Evolutionary conservation across 2,329 filamentous ascomycete species (phyloP), one percentile per base, ranked within the genome.

Genomic region (Metarhizium guizhouense): DNA sequence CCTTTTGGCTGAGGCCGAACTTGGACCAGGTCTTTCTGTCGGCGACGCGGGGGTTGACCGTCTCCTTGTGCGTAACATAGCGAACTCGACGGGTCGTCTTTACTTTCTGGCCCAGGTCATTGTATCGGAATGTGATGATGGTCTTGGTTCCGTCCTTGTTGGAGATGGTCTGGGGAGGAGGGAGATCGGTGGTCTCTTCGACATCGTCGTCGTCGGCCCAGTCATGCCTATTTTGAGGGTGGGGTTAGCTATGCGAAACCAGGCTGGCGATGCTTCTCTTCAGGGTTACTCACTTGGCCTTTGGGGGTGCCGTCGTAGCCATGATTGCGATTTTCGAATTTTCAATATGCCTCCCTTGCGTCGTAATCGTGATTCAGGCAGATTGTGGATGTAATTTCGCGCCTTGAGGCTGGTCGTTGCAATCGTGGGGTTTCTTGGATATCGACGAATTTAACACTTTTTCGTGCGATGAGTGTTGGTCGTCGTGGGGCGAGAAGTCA

Each of bases 61-160:
- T 84, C 75, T 95, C 90, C 74, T 90, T 92, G 74, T 95, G 85
- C 64, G 92, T 86, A 60, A 88, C 95, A 68, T 90, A 90, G 71
- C 92, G 90, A 77, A 97, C 93, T 66, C 92, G 90, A 71, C 94
- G 92, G 59, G 92, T 97, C 60, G 91, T 94, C 82, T 97, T 97
- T 69, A 97, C 88, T 75, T 95, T 95, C 74, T 95, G 92, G 74
- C 89, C 89, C 60, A 93, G 83, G 64, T 99, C 94, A 77, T 96
- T 93, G 77, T 90, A 85, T 67, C 85, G 83, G 79, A 90, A 95
- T 60, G 88, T 89, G 68, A 96, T 86, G 65, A 94, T 88, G 50
- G 95, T 99, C 77, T 96, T 96, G 67, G 90, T 96, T 71, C 95
- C 94, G 74, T 99, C 94, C 78, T 96, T 96, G 84, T 99, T 97